A percentile compares a stretch with the other conserved stretches of the same genome.
phyloP scores from a whole-genome alignment of 2,329 filamentous ascomycete species.

The Sarocladium kiliense region DNA sequence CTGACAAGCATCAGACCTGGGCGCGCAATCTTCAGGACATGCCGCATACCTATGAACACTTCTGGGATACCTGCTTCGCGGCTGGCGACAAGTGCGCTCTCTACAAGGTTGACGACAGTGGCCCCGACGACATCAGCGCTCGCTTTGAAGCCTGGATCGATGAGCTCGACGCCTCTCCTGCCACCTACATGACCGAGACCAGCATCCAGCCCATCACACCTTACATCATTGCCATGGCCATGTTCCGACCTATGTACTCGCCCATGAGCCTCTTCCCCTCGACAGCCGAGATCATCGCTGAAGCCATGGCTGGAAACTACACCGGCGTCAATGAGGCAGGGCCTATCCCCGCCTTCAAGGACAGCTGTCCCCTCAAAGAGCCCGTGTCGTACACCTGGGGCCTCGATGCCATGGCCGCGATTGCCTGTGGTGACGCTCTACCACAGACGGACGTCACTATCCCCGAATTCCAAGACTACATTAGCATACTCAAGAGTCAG shows the following conservation, averaged over 20 bases:
- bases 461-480: constrained; percentile 23
- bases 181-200: constrained; percentile 15
- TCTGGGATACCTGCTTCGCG: constrained; percentile 31
- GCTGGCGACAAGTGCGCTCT: constrained; percentile 26
- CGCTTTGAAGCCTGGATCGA: constrained; percentile 27
- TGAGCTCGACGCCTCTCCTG: constrained; percentile 20
- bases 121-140: constrained; percentile 21
- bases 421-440: constrained; percentile 32
- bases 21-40: constrained; percentile 31
- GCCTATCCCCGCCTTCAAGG: constrained; percentile 3
- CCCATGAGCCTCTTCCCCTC: constrained; percentile 16
- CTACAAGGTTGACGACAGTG: constrained; percentile 18
- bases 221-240: constrained; percentile 20
- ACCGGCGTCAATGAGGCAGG: constrained; percentile 2
- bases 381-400: constrained; percentile 4
- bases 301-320: constrained; percentile 16
- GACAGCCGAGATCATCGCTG: constrained; percentile 13
- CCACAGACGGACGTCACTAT: constrained; percentile 16
- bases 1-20: constrained; percentile 23
- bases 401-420: constrained; percentile 18
- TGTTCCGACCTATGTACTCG: constrained; percentile 23
- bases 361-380: constrained; percentile 14
- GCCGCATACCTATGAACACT: constrained; percentile 25
- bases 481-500: constrained; percentile 19
- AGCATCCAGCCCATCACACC: constrained; percentile 23